Evolutionary conservation across 495 filamentous ascomycete species (phyloP), one percentile per base, ranked within the genome.

Genomic region (Echria macrotheca): DNA sequence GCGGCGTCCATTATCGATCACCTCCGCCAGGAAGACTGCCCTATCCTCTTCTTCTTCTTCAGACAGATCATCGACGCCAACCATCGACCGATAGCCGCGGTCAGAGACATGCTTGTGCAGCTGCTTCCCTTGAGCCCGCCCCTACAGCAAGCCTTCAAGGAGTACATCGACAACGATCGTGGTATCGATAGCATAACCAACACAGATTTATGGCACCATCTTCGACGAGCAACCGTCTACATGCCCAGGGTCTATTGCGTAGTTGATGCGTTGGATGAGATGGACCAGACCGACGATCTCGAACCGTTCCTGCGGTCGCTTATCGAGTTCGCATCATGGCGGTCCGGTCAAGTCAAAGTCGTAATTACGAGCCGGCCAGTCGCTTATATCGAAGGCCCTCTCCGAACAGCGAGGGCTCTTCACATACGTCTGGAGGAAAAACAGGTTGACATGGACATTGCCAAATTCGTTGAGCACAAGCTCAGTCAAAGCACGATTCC

Each of bases 11-110:
- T 75, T 10, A 58, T 67, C 26, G 18, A 58, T 11, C 37, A 54
- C 4, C 60, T 76, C 10, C 47, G 47, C 22, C 35, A 32, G 14
- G 60, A 57, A 46, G 64, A 44, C 26, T 52, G 26, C 5, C 72
- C 71, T 1, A 69, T 76, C 1, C 57, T 79, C 0, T 77, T 57
- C 52, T 78, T 81, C 60, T 81, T 81, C 59, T 77, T 77, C 53
- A 69, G 76, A 2, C 69, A 77, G 35, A 78, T 77, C 52, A 71
- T 80, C 46, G 54, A 57, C 18, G 63, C 69, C 5, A 79, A 80
- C 48, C 68, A 70, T 52, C 52, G 57, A n/a, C 73, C 74, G 3
- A 25, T 31, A 9, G 48, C 46, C 14, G 25, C 58, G 66, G 72
- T 57, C 64, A 71, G 70, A 11, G 76, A 77, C 58, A 78, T 67